phyloP scores from a whole-genome alignment of 1,139 yeast species.

The Candida frijolesensis region DNA sequence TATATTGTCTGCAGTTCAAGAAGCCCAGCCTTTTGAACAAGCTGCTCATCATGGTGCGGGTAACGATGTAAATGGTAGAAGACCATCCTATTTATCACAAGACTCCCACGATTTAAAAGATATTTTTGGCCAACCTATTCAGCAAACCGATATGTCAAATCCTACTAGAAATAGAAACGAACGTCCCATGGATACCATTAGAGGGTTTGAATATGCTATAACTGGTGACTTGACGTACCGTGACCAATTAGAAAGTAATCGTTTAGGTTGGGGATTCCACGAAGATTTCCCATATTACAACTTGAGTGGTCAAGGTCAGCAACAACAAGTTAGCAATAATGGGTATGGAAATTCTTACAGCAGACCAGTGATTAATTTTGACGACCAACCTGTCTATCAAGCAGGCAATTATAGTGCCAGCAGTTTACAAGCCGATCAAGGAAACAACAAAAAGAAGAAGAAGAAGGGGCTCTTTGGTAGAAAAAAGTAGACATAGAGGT shows the following conservation, averaged over 20 bases:
- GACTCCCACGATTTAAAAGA: constrained; percentile 61
- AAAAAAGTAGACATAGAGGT: constrained; percentile 36
- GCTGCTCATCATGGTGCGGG: constrained; percentile 40
- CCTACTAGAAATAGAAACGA: constrained; percentile 93
- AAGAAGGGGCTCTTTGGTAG: constrained; percentile 77
- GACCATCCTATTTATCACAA: constrained; percentile 43
- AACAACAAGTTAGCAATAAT: constrained; percentile 17
- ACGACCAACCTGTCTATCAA: constrained; percentile 68
- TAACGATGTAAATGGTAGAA: constrained; percentile 28
- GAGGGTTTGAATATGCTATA: constrained; percentile 89
- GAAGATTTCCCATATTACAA: constrained; percentile 48
- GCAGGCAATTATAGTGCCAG: constrained; percentile 53
- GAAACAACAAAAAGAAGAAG: constrained; percentile 38
- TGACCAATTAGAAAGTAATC: constrained; percentile 76
- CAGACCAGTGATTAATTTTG: constrained; percentile 41
- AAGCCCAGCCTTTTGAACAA: constrained; percentile 93
- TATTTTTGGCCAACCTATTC: constrained; percentile 79
- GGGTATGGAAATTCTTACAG: constrained; percentile 22
- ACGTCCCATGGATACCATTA: constrained; percentile 92
- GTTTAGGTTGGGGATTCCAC: constrained; percentile 76
- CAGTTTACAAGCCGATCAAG: constrained; percentile 38
- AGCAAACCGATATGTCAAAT: constrained; percentile 79
- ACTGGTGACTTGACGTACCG: constrained; percentile 80
- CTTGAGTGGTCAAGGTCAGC: constrained; percentile 17
- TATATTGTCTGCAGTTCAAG: constrained; percentile 85